Evolutionary conservation across 1,139 yeast genomes (phyloP), one percentile per base, ranked within the genome.

Genomic region (Kodamaea ohmeri): DNA sequence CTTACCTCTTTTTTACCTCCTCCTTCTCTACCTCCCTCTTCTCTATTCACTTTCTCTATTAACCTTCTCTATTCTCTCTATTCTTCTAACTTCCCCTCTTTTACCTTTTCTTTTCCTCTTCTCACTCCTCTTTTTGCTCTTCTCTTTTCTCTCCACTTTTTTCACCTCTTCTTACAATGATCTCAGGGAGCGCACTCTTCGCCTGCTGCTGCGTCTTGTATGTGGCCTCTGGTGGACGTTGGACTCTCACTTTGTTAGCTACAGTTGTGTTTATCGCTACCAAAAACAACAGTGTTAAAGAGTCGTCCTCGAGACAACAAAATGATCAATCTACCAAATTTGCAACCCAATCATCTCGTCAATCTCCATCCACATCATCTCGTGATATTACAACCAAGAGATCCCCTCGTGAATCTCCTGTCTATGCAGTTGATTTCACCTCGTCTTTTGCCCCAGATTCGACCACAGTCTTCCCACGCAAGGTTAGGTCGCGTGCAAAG

Each of bases 361-460:
- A 20, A 9, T 20, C 22, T 20, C 8, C 22, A 20, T 20, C 30
- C 32, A 34, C 25, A 14, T 12, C 16, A 8, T n/a, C n/a, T n/a
- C n/a, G n/a, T n/a, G n/a, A n/a, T n/a, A n/a, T n/a, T n/a, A n/a
- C n/a, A n/a, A n/a, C n/a, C n/a, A n/a, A n/a, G n/a, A n/a, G n/a
- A n/a, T n/a, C n/a, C n/a, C n/a, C n/a, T n/a, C n/a, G n/a, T n/a
- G 11, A 9, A 14, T 22, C 22, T 20, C 70, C 71, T 11, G 66
- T 71, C 28, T 63, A 63, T 47, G 75, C 66, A 2, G 63, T 71
- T 6, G 77, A 70, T 47, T 71, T 70, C 51, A 71, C 75, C 5
- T 58, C 71, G 2, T 45, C 60, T 9, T 60, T 55, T 44, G 52
- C 64, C 7, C 62, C 70, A 4, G 36, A 49, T 3, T 42, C 51